These are phyloP conservation scores for Aspergillus sojae DNA, from an alignment of 2,329 filamentous ascomycete genomes.

Conservation along the genomic window DNA sequence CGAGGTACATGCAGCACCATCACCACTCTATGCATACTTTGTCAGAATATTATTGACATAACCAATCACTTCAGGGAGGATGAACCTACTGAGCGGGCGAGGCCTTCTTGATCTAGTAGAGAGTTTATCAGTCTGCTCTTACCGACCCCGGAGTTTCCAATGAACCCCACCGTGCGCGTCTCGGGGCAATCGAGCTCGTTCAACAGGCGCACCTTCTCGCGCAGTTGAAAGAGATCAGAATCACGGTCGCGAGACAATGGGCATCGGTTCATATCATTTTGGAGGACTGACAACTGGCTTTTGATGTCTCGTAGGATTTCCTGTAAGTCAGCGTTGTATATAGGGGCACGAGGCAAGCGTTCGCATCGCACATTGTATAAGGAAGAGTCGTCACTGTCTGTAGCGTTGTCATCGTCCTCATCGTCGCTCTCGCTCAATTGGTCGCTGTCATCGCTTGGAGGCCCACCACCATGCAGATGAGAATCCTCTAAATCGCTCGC, in stretches of 20 bases:
- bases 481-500: background rate
- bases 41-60: background rate
- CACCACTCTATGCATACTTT: constrained; percentile 12
- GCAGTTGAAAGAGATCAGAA: background rate
- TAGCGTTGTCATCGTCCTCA: background rate
- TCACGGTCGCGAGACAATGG: background rate
- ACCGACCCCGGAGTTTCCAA: constrained; percentile 20
- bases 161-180: constrained; percentile 20
- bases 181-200: constrained; percentile 7
- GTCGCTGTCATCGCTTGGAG: background rate
- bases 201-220: background rate
- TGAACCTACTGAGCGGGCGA: constrained; percentile 8
- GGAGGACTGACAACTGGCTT: constrained; percentile 7
- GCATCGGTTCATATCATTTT: constrained; percentile 1
- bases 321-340: constrained; percentile 22
- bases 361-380: constrained; percentile 16
- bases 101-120: constrained; percentile 6
- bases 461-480: background rate
- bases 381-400: constrained; percentile 1
- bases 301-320: constrained; percentile 14
- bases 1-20: constrained; percentile 21
- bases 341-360: constrained; percentile 16
- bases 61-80: too few relatives aligned
- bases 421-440: background rate
- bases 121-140: constrained; percentile 17